Percentiles rank a stretch among this genome's conserved stretches.
Conservation (phyloP, 179 eudicot genomes). For the Actinidia polygama region DNA sequence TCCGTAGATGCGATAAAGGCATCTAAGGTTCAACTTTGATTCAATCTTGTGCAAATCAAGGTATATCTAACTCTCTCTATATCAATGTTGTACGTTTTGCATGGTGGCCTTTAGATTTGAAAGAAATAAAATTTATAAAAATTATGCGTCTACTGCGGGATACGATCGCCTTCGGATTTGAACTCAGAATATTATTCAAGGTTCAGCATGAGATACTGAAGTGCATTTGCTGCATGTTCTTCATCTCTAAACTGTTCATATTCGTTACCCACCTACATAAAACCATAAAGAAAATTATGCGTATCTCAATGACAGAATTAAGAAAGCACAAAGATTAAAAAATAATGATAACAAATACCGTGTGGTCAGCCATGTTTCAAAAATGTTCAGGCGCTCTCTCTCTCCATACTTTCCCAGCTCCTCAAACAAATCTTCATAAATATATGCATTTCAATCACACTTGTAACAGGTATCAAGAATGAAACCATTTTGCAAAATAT, state of each 20-base stretch:
- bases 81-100: too few species aligned
- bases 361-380: conserved; percentile 98
- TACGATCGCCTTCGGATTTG: too few species aligned
- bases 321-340: not conserved
- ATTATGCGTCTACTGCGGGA: too few species aligned
- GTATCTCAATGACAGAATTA: not conserved
- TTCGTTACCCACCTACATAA: conserved; percentile 84
- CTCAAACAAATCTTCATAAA: conserved; percentile 94
- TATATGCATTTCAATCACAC: conserved; percentile 51
- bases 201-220: conserved; percentile 77
- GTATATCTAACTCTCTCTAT: too few species aligned
- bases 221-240: conserved; percentile 88
- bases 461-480: not conserved
- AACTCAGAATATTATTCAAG: conserved; percentile 71
- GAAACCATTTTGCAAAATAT: too few species aligned
- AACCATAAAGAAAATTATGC: not conserved
- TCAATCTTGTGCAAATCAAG: too few species aligned
- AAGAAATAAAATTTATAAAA: too few species aligned
- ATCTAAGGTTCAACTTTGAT: too few species aligned
- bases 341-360: conserved; percentile 48
- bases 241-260: conserved; percentile 95
- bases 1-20: too few species aligned
- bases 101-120: too few species aligned
- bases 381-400: conserved; percentile 84
- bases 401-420: conserved; percentile 95